Evolutionary conservation across 805 yeast genomes (phyloP).

Genomic region (Zygotorulaspora danielsina): DNA sequence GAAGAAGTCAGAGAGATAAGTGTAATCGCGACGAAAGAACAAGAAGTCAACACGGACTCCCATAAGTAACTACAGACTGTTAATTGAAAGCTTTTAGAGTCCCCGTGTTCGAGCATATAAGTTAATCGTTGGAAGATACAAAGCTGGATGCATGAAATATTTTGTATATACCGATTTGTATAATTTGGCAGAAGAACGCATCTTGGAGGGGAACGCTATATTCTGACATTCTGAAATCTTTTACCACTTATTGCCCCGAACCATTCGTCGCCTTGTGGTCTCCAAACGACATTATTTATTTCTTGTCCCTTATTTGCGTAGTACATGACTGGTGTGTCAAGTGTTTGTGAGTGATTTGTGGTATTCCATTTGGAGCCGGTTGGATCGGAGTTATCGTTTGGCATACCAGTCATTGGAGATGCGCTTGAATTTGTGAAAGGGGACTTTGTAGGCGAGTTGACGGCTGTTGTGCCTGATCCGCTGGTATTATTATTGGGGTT

Average conservation of each 20-base stretch:
- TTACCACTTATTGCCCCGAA: conserved; percentile 51
- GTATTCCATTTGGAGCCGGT: conserved; percentile 15
- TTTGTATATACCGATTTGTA: no score
- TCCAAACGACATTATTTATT: conserved; percentile 75
- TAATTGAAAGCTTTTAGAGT: no score
- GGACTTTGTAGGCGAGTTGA: conserved; percentile 1
- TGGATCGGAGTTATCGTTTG: neutral
- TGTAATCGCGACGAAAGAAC: neutral
- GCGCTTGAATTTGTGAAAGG: neutral
- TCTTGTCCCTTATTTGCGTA: conserved; percentile 59
- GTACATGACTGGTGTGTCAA: conserved; percentile 40
- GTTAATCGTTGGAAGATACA: no score
- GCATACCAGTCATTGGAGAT: neutral
- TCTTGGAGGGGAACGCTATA: no score
- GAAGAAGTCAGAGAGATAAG: neutral
- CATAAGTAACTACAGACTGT: neutral
- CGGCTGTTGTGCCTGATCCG: neutral
- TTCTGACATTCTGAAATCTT: conserved; percentile 36
- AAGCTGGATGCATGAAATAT: no score
- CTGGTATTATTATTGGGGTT: conserved; percentile 2
- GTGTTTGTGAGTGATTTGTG: conserved; percentile 14
- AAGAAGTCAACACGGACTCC: neutral
- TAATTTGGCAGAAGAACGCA: no score
- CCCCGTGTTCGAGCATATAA: no score
- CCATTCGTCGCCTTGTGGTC: conserved; percentile 64